These are phyloP conservation scores for Aspergillus ostianus DNA, from an alignment of 495 filamentous ascomycete genomes.

Conservation along the genomic window DNA sequence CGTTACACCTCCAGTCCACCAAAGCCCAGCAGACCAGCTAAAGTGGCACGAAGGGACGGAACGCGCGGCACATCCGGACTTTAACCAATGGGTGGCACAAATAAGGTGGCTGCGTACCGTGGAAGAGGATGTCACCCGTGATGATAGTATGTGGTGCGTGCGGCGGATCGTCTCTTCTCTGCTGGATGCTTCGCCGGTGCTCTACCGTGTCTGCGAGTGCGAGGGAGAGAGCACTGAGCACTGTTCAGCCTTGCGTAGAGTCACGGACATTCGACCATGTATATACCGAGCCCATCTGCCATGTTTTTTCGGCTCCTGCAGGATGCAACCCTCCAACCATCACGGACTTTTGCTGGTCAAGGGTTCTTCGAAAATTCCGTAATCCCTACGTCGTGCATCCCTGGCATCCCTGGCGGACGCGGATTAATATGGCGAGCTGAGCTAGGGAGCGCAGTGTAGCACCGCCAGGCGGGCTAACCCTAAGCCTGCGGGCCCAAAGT, in stretches of 20 bases:
- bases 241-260: too few species aligned
- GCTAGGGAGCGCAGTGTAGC: too few species aligned
- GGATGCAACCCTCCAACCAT: neutral
- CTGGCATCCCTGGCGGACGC: neutral
- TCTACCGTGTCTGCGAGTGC: too few species aligned
- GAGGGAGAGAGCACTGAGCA: too few species aligned
- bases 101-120: neutral
- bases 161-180: neutral
- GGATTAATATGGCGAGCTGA: too few species aligned
- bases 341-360: too few species aligned
- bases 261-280: too few species aligned
- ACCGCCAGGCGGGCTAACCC: neutral
- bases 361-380: neutral
- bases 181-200: too few species aligned
- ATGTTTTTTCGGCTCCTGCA: neutral
- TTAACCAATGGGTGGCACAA: neutral
- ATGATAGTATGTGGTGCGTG: neutral
- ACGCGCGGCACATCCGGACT: neutral
- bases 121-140: neutral
- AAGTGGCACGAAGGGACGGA: neutral
- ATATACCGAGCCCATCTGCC: neutral
- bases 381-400: neutral
- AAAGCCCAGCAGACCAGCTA: neutral
- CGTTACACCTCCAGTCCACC: too few species aligned
- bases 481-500: neutral